Conservation (phyloP, 2,329 filamentous ascomycete genomes). For the Alternaria gaisen region DNA sequence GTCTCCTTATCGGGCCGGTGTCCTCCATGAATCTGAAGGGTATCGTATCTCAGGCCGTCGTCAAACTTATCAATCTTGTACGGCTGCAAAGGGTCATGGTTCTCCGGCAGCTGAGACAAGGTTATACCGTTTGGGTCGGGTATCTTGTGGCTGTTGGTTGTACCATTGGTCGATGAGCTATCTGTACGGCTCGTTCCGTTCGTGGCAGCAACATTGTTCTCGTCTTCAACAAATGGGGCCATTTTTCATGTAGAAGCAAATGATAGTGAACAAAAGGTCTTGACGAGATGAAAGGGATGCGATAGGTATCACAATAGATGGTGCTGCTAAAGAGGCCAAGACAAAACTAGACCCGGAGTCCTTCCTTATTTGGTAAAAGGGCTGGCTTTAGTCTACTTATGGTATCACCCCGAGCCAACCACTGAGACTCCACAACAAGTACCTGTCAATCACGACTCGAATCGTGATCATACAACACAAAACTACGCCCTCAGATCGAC, state of each 20-base stretch:
- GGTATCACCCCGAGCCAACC: background rate
- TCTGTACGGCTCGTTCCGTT: background rate
- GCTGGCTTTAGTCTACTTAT: background rate
- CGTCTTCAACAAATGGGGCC: background rate
- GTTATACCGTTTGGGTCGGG: background rate
- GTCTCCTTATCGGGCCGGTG: slow-evolving; percentile 3
- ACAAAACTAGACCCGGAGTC: background rate
- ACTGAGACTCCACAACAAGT: background rate
- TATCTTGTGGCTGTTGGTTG: background rate
- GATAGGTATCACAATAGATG: background rate
- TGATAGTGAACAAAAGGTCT: background rate
- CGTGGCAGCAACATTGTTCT: background rate
- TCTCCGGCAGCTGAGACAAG: background rate
- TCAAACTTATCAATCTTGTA: slow-evolving; percentile 4
- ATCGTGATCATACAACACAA: background rate
- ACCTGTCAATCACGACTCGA: background rate
- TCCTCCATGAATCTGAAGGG: slow-evolving; percentile 2
- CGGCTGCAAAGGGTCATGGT: background rate
- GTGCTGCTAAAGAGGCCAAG: background rate
- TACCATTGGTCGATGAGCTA: background rate
- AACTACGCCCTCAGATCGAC: background rate
- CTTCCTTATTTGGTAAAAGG: background rate
- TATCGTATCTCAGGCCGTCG: slow-evolving; percentile 1
- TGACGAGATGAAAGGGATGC: background rate
- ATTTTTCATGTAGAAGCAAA: background rate